Evolutionary conservation across 2,329 filamentous ascomycete species (phyloP), one percentile per base, ranked within the genome.

Genomic region (Talaromyces sp.): DNA sequence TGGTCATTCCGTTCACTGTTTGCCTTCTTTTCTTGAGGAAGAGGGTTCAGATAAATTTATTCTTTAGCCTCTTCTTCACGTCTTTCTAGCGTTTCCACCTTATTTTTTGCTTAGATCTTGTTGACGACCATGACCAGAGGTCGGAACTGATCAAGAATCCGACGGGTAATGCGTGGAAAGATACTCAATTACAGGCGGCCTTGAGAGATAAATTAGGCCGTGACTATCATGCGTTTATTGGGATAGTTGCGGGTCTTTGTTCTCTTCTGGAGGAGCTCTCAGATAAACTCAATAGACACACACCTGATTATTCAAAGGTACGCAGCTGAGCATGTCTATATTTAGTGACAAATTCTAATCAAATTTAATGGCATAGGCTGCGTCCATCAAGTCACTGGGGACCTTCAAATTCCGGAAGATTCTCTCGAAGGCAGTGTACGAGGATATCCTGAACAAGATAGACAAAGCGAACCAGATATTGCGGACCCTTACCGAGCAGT

Each of bases 401-500:
- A 39, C 31, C 54, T 8, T 57, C 22, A 41, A 39, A 39, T 37
- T 41, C 37, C 31, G 25, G 25, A 52, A 52, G 25, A 62, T 71
- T 7, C 64, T 70, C 4, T 66, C 58, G 15, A 68, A 65, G 13
- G 60, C 60, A 2, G 61, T 71, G 4, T 71, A 71, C 22, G 56
- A 60, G 1, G 67, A 68, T 50, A 63, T 70, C 0, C 54, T 70
- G 1, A 25, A 41, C 6, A 63, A 63, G 25, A 66, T 69, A 4
- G 47, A 69, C n/a, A 58, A 25, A 1, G 33, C 64, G 2, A 70
- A 70, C 33, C 60, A 45, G 17, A 58, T 67, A 7, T 56, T 70
- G 8, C 68, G 63, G 27, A 67, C 58, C 1, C 64, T 70, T 5
- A 50, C 61, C 3, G 69, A 70, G 13, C 69, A 70, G 22, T 67